Conservation (phyloP, 306 rosid genomes). For the Inga laurina region DNA sequence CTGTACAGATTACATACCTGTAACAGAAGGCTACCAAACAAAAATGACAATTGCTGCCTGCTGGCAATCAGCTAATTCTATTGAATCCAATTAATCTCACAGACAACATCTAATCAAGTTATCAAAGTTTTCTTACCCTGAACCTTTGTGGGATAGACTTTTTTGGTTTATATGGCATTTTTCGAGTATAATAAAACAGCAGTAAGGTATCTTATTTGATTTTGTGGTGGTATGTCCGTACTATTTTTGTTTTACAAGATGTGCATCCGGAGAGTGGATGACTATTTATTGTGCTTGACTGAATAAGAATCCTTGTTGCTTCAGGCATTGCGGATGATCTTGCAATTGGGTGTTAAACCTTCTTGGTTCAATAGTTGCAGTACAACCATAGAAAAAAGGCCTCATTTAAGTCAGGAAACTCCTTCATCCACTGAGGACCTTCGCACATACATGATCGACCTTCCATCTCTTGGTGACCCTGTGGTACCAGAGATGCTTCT, state of each 20-base stretch:
- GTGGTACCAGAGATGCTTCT: conserved; percentile 96
- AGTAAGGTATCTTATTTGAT: neutral
- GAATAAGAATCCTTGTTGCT: conserved; percentile 27
- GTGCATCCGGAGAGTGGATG: neutral
- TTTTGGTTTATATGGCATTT: neutral
- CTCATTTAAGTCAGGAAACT: conserved; percentile 80
- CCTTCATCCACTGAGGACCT: conserved; percentile 70
- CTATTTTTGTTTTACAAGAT: neutral
- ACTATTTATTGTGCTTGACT: conserved; percentile 12
- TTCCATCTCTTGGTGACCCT: conserved; percentile 80
- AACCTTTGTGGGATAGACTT: neutral
- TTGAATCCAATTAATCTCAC: neutral
- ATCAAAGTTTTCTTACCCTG: neutral
- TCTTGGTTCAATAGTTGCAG: conserved; percentile 94
- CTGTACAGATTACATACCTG: too few relatives aligned
- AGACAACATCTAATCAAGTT: neutral
- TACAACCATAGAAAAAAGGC: conserved; percentile 68
- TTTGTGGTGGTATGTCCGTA: neutral
- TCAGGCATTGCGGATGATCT: conserved; percentile 91
- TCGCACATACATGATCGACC: conserved; percentile 74
- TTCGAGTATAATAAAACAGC: neutral
- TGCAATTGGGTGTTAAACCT: conserved; percentile 94
- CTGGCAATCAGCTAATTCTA: neutral
- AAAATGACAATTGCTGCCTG: neutral
- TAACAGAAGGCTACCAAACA: neutral